Evolutionary conservation across 1,139 yeast species (phyloP), one percentile per base, ranked within the genome.

Genomic region (Spencermartinsiella ligniputridi): DNA sequence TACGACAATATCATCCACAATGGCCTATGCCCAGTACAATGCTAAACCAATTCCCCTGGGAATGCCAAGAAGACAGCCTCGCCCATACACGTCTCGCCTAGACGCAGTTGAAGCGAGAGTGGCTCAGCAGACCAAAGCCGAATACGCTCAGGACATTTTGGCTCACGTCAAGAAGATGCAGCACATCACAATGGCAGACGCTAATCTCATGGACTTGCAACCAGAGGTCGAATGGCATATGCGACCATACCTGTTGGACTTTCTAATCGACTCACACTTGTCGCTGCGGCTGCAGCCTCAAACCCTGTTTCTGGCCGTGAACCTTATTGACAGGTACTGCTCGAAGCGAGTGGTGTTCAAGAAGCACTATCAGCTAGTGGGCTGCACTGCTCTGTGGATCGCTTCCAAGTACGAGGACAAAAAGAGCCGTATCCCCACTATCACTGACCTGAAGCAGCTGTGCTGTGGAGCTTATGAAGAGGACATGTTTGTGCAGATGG

Each of bases 401-500:
- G 96, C 97, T 12, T 86, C 95, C 45, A 92, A 92, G 67, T 89
- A 86, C 66, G 95, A 90, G 63, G 97, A 90, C 67, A 87, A 88
- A 62, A 90, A 90, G 68, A 76, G 81, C 49, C 73, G 92, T 49
- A 92, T 88, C 8, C 96, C 97, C 17, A 81, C 92, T 1, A 71
- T 89, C 49, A 75, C 77, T 45, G 96, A 89, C 62, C 75, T 89
- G 52, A 75, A 81, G 15, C 70, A 79, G 55, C 81, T 88, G 87
- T 85, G 96, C 67, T 75, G 95, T 56, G 78, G 81, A 57, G 89
- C 89, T n/a, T 90, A 88, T 63, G 95, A 88, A 55, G 88, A 83
- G 55, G 85, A 83, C 52, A 88, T 90, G 95, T 90, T 92, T 67
- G 77, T 85, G 37, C 97, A 90, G 67, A 92, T 92, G 97, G 97